These are phyloP conservation scores for Xylariaceae sp. DNA, from an alignment of 2,329 filamentous ascomycete genomes.

Conservation along the genomic window DNA sequence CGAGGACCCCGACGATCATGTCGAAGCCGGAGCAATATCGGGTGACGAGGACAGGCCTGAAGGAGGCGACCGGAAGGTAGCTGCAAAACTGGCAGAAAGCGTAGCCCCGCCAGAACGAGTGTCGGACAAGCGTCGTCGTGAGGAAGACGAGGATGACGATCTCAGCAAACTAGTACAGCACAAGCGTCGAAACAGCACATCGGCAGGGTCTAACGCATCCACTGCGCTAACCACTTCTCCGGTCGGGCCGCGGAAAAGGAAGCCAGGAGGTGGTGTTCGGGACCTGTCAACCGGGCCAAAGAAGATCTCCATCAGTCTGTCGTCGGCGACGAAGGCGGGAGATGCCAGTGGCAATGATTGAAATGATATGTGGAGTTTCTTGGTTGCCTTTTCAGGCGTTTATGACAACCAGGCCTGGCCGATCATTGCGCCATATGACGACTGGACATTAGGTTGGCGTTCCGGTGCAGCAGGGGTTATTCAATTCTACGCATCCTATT, in stretches of 20 bases:
- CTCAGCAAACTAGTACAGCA: conserved; percentile 71
- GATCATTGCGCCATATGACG: conserved; percentile 15
- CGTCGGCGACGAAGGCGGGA: conserved; percentile 37
- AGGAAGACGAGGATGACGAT: conserved; percentile 91
- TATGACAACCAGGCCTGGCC: background rate
- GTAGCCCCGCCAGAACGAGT: conserved; percentile 69
- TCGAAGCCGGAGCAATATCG: conserved; percentile 41
- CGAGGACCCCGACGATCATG: conserved; percentile 69
- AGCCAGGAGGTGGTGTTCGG: conserved; percentile 38
- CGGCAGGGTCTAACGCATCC: conserved; percentile 43
- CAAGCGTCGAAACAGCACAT: conserved; percentile 57
- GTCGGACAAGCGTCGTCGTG: conserved; percentile 82
- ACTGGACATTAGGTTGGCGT: conserved; percentile 27
- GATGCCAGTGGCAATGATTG: conserved; percentile 13
- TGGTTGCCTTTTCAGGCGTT: conserved; percentile 13
- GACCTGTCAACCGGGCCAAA: conserved; percentile 38
- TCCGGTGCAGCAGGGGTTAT: conserved; percentile 21
- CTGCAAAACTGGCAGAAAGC: conserved; percentile 31
- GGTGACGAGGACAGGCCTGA: conserved; percentile 26
- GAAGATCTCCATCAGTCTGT: conserved; percentile 56
- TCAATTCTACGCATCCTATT: conserved; percentile 15
- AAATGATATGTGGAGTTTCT: conserved; percentile 9
- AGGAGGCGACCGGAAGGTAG: conserved; percentile 31
- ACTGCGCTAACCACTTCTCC: conserved; percentile 29
- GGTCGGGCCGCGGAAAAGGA: conserved; percentile 41